Percentiles rank a stretch among this genome's conserved stretches.
Evolutionary conservation across 2,329 filamentous ascomycete genomes (phyloP).

Genomic region (Trichoderma lentiforme): DNA sequence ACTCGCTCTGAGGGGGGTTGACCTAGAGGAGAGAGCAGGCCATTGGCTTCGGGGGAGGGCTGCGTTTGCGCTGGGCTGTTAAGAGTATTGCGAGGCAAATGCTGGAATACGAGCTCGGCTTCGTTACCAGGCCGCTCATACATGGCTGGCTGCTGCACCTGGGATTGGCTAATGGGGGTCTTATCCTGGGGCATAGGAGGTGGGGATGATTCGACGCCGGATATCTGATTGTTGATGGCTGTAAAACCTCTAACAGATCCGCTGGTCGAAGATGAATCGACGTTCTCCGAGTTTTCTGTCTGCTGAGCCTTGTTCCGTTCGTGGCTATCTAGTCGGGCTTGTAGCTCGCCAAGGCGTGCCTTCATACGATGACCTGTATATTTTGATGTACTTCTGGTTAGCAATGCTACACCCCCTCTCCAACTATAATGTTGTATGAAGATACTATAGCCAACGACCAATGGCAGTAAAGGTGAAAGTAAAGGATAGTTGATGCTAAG

Average conservation of each 20-base stretch:
- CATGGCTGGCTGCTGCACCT: constrained; percentile 18
- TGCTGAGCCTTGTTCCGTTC: constrained; percentile 23
- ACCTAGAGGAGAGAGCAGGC: constrained; percentile 22
- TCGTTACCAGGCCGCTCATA: constrained; percentile 20
- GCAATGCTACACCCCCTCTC: background rate
- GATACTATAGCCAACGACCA: background rate
- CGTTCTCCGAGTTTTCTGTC: background rate
- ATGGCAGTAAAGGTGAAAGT: background rate
- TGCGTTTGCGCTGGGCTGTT: constrained; percentile 23
- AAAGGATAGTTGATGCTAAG: background rate
- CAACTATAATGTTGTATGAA: background rate
- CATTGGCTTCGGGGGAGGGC: constrained; percentile 19
- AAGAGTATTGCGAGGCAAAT: constrained; percentile 19
- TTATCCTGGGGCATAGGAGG: constrained; percentile 20
- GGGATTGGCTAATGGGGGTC: background rate
- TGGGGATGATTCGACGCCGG: constrained; percentile 5
- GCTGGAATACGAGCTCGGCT: constrained; percentile 19
- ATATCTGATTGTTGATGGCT: background rate
- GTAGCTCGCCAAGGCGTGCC: constrained; percentile 30
- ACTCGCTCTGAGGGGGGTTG: constrained; percentile 13
- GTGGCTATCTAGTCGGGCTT: constrained; percentile 30
- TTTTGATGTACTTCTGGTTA: background rate
- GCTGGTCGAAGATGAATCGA: background rate
- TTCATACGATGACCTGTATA: constrained; percentile 32
- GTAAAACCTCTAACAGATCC: background rate